Evolutionary conservation across 2,329 filamentous ascomycete genomes (phyloP).

Genomic region (Tolypocladium amazonense): DNA sequence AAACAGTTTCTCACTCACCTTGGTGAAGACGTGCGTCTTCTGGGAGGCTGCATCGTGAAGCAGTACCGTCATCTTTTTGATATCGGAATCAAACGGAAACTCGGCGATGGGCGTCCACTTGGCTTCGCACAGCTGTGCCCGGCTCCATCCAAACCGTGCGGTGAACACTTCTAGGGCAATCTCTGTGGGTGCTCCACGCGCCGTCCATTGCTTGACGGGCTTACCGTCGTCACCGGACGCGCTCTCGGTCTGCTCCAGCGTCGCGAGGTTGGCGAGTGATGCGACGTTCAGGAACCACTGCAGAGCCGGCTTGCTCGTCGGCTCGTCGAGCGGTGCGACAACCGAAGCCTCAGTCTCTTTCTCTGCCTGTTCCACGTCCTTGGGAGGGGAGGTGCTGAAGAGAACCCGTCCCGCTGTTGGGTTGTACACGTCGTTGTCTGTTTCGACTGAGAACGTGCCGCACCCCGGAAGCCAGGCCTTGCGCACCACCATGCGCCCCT

Average conservation of each 20-base stretch:
- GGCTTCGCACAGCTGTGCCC: conserved; percentile 38
- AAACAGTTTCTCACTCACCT: conserved; percentile 27
- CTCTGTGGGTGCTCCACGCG: conserved; percentile 53
- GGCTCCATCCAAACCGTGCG: conserved; percentile 54
- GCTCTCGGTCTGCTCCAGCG: conserved; percentile 42
- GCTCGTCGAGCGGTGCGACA: conserved; percentile 6
- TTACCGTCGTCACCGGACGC: conserved; percentile 28
- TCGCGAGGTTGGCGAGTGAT: conserved; percentile 54
- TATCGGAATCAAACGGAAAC: conserved; percentile 63
- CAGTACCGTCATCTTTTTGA: conserved; percentile 70
- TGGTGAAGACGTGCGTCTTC: conserved; percentile 44
- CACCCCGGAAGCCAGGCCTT: conserved; percentile 40
- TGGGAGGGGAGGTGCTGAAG: conserved; percentile 23
- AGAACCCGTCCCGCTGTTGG: conserved; percentile 39
- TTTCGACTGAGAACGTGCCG: conserved; percentile 34
- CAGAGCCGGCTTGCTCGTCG: conserved; percentile 34
- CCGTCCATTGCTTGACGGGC: conserved; percentile 38
- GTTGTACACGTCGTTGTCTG: conserved; percentile 46
- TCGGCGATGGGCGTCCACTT: conserved; percentile 52
- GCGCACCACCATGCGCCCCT: conserved; percentile 42
- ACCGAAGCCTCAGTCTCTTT: conserved; percentile 26
- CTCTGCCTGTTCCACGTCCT: conserved; percentile 22
- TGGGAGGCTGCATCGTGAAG: conserved; percentile 33
- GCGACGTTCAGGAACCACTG: conserved; percentile 50
- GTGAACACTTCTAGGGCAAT: conserved; percentile 69